Percentiles rank a stretch among this genome's conserved stretches.
Conservation (phyloP, 352 stramenopile species). For the Peronospora farinosa region DNA sequence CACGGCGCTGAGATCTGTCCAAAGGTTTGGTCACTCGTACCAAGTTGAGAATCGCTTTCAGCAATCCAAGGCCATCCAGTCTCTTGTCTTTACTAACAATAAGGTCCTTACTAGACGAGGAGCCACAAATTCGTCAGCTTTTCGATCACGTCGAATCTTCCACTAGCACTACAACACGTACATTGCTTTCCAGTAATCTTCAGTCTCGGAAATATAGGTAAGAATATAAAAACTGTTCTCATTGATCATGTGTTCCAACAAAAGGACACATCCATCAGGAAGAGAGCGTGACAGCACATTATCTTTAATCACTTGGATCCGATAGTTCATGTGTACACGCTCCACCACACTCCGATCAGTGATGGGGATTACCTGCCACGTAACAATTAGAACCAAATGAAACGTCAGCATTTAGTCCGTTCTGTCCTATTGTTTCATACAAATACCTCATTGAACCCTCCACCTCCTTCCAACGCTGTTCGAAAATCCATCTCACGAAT, state of each 20-base stretch:
- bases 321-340: constrained; percentile 82
- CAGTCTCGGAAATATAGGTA: constrained; percentile 67
- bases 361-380: constrained; percentile 61
- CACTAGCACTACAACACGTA: constrained; percentile 26
- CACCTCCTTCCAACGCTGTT: constrained; percentile 46
- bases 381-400: constrained; percentile 5
- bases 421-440: constrained; percentile 2
- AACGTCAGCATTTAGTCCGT: not conserved
- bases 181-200: constrained; percentile 64
- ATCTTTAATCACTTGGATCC: constrained; percentile 85
- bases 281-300: constrained; percentile 76
- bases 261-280: constrained; percentile 63
- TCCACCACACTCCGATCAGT: constrained; percentile 47
- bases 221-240: constrained; percentile 85
- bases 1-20: constrained; percentile 56
- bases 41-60: constrained; percentile 70
- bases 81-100: constrained; percentile 34
- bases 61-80: constrained; percentile 47
- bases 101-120: constrained; percentile 38
- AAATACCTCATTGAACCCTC: constrained; percentile 60
- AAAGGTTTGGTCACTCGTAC: constrained; percentile 53
- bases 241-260: constrained; percentile 78
- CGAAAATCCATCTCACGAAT: constrained; percentile 75
- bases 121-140: constrained; percentile 9
- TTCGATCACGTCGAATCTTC: not conserved